phyloP scores from a whole-genome alignment of 2,329 filamentous ascomycete genomes.

The Apiospora marii region DNA sequence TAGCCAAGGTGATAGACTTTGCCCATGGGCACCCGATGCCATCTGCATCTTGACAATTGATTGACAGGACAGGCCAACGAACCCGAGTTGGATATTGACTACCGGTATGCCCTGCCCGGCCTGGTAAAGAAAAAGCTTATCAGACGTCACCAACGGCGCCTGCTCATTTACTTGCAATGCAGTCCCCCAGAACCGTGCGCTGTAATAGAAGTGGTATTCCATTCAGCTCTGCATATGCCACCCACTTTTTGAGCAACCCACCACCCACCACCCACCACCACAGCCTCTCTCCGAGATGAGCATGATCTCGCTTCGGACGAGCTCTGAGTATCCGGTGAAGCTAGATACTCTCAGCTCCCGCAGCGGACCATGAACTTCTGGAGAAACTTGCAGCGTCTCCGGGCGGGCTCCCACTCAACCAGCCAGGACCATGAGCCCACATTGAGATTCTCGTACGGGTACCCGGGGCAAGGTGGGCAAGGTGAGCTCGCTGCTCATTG shows the following conservation, averaged over 20 bases:
- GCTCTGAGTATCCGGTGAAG: neutral
- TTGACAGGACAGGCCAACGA: conserved; percentile 1
- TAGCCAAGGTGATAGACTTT: neutral
- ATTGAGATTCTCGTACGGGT: conserved; percentile 8
- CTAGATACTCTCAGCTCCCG: neutral
- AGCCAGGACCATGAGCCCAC: conserved; percentile 1
- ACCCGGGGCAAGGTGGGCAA: neutral
- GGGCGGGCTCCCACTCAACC: neutral
- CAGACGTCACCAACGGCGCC: conserved; percentile 7
- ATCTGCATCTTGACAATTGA: conserved; percentile 16
- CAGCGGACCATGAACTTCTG: neutral
- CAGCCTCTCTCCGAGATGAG: conserved; percentile 20
- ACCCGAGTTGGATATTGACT: neutral
- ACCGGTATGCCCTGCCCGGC: neutral
- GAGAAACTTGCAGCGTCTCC: conserved; percentile 9
- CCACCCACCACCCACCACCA: neutral
- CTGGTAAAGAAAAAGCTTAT: conserved; percentile 16
- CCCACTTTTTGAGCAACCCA: conserved; percentile 7
- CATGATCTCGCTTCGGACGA: conserved; percentile 8
- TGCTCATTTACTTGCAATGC: neutral
- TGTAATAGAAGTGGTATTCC: neutral
- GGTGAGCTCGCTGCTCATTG: neutral
- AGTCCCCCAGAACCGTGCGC: neutral
- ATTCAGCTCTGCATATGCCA: conserved; percentile 10
- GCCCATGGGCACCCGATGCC: neutral